Conservation (phyloP, 495 filamentous ascomycete species). For the Jackrogersella multiformis region DNA sequence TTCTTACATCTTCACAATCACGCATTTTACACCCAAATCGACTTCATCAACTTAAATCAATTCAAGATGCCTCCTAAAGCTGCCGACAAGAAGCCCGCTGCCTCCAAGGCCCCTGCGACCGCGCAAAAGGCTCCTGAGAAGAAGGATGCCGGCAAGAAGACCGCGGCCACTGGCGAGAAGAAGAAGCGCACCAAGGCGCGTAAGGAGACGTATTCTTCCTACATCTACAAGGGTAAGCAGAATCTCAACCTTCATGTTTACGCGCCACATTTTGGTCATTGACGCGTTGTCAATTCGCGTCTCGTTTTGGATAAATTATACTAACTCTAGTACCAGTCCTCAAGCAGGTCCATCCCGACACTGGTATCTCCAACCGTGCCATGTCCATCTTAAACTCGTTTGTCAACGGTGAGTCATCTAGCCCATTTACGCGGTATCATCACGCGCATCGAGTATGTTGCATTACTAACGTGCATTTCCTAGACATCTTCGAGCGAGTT, state of each 20-base stretch:
- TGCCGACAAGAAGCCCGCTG: constrained; percentile 97
- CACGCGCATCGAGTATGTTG: not conserved
- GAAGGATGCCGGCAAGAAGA: constrained; percentile 99
- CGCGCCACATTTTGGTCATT: constrained; percentile 10
- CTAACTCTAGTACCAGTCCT: constrained; percentile 71
- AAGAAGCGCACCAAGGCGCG: constrained; percentile 99
- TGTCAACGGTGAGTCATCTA: constrained; percentile 85
- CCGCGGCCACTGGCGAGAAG: constrained; percentile 93
- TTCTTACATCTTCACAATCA: constrained; percentile 44
- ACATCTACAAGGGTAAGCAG: constrained; percentile 98
- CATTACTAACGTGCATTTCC: constrained; percentile 45
- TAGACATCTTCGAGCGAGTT: constrained; percentile 99
- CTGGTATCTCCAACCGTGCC: constrained; percentile 99
- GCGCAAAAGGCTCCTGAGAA: constrained; percentile 80
- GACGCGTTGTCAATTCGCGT: constrained; percentile 12
- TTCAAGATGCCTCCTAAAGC: constrained; percentile 95
- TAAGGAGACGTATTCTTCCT: constrained; percentile 99
- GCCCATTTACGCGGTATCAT: constrained; percentile 3
- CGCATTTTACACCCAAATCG: constrained; percentile 38
- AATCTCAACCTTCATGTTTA: constrained; percentile 6
- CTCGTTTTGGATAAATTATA: not conserved
- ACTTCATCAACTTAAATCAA: constrained; percentile 31
- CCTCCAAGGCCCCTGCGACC: constrained; percentile 94
- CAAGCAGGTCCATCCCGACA: constrained; percentile 99
- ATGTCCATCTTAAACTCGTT: constrained; percentile 99